Evolutionary conservation across 257 asterid species (phyloP), one percentile per base, ranked within the genome.

Genomic region (Petrea volubilis): DNA sequence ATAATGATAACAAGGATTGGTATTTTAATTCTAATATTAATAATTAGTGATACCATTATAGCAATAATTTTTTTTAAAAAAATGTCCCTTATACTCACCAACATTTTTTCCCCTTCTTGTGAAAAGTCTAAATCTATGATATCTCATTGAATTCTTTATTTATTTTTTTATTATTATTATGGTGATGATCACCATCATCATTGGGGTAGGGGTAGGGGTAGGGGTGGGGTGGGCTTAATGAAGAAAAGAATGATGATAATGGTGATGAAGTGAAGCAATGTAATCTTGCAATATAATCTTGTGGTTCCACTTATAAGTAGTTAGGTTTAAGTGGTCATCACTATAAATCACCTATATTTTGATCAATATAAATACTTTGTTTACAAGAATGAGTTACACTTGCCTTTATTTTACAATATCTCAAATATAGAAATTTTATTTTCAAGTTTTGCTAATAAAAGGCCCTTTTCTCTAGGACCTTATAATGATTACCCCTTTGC

Each of bases 321-420:
- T 75, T 78, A 74, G 86, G 76, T 68, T 34, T 8, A 72, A 75
- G 78, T 71, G 81, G 72, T 40, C 50, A 52, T 55, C 14, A 69
- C 28, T 79, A 8, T 2, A 50, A 59, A 20, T 24, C 72, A 70
- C 68, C 56, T 13, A 73, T 31, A 51, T 57, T 18, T 58, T 60
- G 59, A 40, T 51, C 25, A 63, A 56, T 57, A 15, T 56, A 21
- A 65, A 70, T 66, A 65, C 74, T 71, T 67, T 13, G 64, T 75
- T 61, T 55, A 24, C 77, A 70, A 74, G 80, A 74, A 28, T 58
- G 17, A 63, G 24, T 13, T 43, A 41, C 20, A 62, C 49, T 28
- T 60, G 28, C 21, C 17, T 31, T 58, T 17, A 29, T 58, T 13
- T 60, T 34, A 17, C 7, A 34, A 60, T 17, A 2, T 5, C 1